A percentile compares a stretch with the other conserved stretches of the same genome.
These are phyloP conservation scores for Ogataea thermomethanolica DNA, from an alignment of 805 yeast genomes.

Conservation along the genomic window DNA sequence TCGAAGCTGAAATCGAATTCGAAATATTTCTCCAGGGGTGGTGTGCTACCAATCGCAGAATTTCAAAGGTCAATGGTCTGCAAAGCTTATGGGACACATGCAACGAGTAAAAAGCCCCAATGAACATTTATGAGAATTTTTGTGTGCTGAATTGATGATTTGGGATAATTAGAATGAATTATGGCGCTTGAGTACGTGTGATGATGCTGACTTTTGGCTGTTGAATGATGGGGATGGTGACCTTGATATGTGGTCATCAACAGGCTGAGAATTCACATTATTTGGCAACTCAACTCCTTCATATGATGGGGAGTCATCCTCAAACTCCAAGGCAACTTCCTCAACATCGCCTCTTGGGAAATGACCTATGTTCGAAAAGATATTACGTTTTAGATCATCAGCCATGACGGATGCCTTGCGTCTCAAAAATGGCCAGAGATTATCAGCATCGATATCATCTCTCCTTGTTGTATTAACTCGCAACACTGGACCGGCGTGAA, in stretches of 20 bases:
- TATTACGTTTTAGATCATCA: constrained; percentile 7
- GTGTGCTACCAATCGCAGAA: too few species aligned
- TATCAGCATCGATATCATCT: constrained; percentile 2
- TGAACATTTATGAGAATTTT: too few species aligned
- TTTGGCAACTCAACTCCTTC: background rate
- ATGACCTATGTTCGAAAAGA: too few species aligned
- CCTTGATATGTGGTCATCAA: background rate
- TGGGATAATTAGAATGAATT: constrained; percentile 6
- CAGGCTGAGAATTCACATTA: too few species aligned
- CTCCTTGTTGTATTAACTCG: constrained; percentile 16
- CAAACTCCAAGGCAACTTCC: constrained; percentile 5
- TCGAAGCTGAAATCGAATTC: too few species aligned
- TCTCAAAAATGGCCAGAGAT: constrained; percentile 9
- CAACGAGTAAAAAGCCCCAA: background rate
- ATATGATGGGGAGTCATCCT: background rate
- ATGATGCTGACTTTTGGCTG: background rate
- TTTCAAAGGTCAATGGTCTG: too few species aligned
- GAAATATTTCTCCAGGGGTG: too few species aligned
- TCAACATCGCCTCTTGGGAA: too few species aligned
- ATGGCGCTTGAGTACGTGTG: background rate
- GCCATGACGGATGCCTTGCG: constrained; percentile 16
- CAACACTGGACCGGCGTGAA: constrained; percentile 11
- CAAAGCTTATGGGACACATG: too few species aligned
- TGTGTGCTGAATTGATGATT: constrained; percentile 4
- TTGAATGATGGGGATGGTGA: background rate